phyloP scores from a whole-genome alignment of 208 protist genomes.

The Wallacemonas sp. region DNA sequence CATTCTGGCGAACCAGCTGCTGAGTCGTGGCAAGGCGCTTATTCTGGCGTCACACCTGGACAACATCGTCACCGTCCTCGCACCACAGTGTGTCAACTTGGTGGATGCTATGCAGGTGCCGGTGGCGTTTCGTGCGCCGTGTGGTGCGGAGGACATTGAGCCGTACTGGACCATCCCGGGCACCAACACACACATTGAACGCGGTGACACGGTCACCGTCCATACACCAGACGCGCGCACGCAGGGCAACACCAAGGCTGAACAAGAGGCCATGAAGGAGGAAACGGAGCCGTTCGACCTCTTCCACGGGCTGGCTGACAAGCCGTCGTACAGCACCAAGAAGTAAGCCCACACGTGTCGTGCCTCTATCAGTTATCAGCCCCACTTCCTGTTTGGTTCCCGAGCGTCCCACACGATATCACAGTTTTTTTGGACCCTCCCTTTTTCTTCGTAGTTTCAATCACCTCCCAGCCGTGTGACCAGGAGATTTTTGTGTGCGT shows the following conservation, averaged over 20 bases:
- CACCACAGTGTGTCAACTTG: slow-evolving; percentile 84
- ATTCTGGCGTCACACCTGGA: slow-evolving; percentile 73
- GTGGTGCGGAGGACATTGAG: slow-evolving; percentile 57
- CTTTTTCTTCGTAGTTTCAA: too few relatives aligned
- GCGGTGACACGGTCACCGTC: slow-evolving; percentile 58
- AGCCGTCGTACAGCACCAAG: slow-evolving; percentile 56
- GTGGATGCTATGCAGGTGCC: slow-evolving; percentile 83
- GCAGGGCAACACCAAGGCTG: slow-evolving; percentile 50
- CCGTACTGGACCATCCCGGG: slow-evolving; percentile 91
- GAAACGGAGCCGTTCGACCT: slow-evolving; percentile 80
- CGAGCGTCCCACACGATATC: too few relatives aligned
- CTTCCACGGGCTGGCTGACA: slow-evolving; percentile 80
- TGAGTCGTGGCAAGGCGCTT: slow-evolving; percentile 63
- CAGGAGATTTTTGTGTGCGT: too few relatives aligned
- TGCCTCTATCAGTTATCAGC: too few relatives aligned
- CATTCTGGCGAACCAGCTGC: slow-evolving; percentile 68
- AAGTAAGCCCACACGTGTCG: neutral
- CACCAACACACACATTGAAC: slow-evolving; percentile 77
- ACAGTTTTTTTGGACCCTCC: too few relatives aligned
- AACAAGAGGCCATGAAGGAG: slow-evolving; percentile 79
- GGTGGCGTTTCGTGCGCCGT: slow-evolving; percentile 49
- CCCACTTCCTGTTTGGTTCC: too few relatives aligned
- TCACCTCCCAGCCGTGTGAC: too few relatives aligned
- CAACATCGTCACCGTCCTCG: slow-evolving; percentile 86
- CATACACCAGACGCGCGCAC: slow-evolving; percentile 20